phyloP scores from a whole-genome alignment of 2,329 filamentous ascomycete species.

The Trematosphaeria pertusa region DNA sequence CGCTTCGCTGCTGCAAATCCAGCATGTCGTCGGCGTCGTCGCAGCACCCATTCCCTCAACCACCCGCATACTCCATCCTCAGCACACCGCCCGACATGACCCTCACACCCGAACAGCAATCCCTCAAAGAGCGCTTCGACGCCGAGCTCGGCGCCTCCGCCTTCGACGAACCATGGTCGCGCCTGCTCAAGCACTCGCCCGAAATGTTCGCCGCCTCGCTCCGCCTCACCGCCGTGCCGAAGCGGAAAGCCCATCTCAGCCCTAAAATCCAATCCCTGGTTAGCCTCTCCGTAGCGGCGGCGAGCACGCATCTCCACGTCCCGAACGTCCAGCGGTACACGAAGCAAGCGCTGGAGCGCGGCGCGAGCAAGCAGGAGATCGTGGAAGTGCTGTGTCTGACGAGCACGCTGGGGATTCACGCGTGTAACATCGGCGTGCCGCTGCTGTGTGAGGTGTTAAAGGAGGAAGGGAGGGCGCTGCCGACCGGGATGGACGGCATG shows the following conservation, averaged over 20 bases:
- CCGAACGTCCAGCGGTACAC: constrained; percentile 53
- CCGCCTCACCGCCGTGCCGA: constrained; percentile 35
- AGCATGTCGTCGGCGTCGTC: constrained; percentile 9
- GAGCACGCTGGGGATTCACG: constrained; percentile 56
- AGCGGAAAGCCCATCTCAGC: constrained; percentile 43
- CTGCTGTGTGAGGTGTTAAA: constrained; percentile 56
- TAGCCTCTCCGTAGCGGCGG: constrained; percentile 53
- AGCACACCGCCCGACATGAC: constrained; percentile 21
- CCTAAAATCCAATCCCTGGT: constrained; percentile 54
- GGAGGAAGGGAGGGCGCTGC: constrained; percentile 49
- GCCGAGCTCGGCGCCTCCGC: constrained; percentile 27
- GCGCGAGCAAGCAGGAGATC: constrained; percentile 53
- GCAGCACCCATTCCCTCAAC: constrained; percentile 3
- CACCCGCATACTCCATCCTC: constrained; percentile 16
- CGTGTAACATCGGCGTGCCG: constrained; percentile 56
- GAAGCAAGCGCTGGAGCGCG: constrained; percentile 47
- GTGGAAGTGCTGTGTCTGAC: constrained; percentile 56
- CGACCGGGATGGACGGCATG: constrained; percentile 39
- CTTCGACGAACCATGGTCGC: constrained; percentile 37
- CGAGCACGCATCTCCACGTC: constrained; percentile 54
- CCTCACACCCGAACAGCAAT: constrained; percentile 28
- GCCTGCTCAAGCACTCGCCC: constrained; percentile 33
- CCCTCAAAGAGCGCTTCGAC: constrained; percentile 31
- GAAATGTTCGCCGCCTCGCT: constrained; percentile 40
- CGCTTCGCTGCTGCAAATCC: neutral